These are phyloP conservation scores for Ustilago loliicola DNA, from an alignment of 1,284 basidiomycete species.

Conservation along the genomic window DNA sequence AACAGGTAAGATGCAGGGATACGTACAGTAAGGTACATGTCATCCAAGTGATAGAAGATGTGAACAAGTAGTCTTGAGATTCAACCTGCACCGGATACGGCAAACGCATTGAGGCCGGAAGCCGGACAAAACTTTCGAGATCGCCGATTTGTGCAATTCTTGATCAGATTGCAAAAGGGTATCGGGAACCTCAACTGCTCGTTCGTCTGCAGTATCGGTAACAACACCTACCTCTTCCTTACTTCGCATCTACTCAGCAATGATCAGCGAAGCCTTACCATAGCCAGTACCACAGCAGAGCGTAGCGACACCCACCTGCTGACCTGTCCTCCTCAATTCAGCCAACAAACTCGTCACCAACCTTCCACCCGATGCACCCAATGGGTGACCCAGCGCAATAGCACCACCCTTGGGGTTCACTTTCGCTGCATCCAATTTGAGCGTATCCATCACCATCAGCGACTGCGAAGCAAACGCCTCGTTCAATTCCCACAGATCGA, in stretches of 20 bases:
- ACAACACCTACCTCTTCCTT: background rate
- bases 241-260: conserved; percentile 53
- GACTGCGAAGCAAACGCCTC: conserved; percentile 69
- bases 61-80: background rate
- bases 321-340: conserved; percentile 62
- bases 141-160: conserved; percentile 13
- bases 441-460: conserved; percentile 63
- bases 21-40: conserved; percentile 1
- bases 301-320: conserved; percentile 63
- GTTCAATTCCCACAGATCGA: conserved; percentile 69
- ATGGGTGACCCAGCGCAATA: conserved; percentile 67
- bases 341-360: conserved; percentile 63
- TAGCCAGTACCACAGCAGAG: conserved; percentile 69
- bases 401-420: conserved; percentile 70
- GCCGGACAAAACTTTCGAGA: background rate
- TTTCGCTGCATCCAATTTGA: conserved; percentile 55
- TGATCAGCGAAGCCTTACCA: conserved; percentile 62
- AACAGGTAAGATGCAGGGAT: conserved; percentile 1
- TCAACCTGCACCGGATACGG: background rate
- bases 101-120: background rate
- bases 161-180: background rate
- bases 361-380: conserved; percentile 66
- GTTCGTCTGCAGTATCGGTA: too few species aligned
- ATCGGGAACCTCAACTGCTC: background rate
- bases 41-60: background rate